These are phyloP conservation scores for Fusarium domesticum DNA, from an alignment of 2,329 filamentous ascomycete species.

Conservation along the genomic window DNA sequence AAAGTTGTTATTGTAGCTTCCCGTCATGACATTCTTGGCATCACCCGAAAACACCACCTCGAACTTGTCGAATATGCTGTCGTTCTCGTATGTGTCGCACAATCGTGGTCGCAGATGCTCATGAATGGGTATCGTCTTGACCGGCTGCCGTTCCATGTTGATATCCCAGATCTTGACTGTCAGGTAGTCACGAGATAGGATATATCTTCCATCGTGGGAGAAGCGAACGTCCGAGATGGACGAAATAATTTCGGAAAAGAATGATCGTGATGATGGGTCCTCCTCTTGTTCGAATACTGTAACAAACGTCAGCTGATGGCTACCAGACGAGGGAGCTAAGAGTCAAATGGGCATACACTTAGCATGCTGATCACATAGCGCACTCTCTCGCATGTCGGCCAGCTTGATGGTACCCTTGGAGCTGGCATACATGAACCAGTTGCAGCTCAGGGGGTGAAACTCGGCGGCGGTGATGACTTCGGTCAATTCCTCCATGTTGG, in stretches of 20 bases:
- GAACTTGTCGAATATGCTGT: conserved; percentile 99
- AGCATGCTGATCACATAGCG: conserved; percentile 90
- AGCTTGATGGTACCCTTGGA: conserved; percentile 99
- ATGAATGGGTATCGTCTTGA: conserved; percentile 98
- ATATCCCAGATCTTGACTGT: conserved; percentile 99
- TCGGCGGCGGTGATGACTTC: conserved; percentile 98
- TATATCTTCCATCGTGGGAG: conserved; percentile 93
- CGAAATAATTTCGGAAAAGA: conserved; percentile 99
- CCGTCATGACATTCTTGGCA: conserved; percentile 98
- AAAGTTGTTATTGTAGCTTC: conserved; percentile 99
- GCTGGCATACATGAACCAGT: conserved; percentile 99
- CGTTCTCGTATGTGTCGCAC: conserved; percentile 98
- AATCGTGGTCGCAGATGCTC: conserved; percentile 91
- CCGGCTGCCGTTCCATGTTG: conserved; percentile 95
- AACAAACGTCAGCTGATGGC: conserved; percentile 20
- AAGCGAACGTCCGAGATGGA: conserved; percentile 99
- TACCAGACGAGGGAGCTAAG: neutral
- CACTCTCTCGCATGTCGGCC: conserved; percentile 96
- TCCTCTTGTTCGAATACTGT: conserved; percentile 98
- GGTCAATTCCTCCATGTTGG: conserved; percentile 99
- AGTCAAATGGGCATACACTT: conserved; percentile 61
- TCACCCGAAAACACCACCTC: conserved; percentile 98
- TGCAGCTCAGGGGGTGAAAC: conserved; percentile 95
- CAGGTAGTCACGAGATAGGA: conserved; percentile 94
- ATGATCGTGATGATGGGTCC: conserved; percentile 92